These are phyloP conservation scores for Athelia psychrophila DNA, from an alignment of 1,284 basidiomycete genomes.

Conservation along the genomic window DNA sequence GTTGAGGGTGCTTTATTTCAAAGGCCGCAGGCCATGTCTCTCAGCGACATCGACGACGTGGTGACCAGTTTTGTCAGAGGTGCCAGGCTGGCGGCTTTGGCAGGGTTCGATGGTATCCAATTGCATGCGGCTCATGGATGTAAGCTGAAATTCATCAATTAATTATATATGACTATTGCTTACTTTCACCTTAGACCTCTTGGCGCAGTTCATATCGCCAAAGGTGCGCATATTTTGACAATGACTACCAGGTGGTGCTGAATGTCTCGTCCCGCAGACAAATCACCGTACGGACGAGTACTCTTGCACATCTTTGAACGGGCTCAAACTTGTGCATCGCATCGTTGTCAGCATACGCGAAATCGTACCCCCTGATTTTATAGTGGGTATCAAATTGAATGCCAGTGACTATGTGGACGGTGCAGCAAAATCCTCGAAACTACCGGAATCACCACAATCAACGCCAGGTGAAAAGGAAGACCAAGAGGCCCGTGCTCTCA, in stretches of 20 bases:
- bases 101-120: conserved; percentile 90
- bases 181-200: conserved; percentile 52
- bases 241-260: neutral
- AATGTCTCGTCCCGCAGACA: conserved; percentile 46
- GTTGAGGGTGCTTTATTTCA: conserved; percentile 60
- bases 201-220: conserved; percentile 83
- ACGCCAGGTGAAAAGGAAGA: conserved; percentile 17
- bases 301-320: conserved; percentile 41
- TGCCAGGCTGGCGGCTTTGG: conserved; percentile 60
- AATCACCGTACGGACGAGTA: conserved; percentile 71
- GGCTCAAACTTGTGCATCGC: conserved; percentile 48
- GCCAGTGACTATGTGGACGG: conserved; percentile 75
- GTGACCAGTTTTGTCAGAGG: conserved; percentile 70
- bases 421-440: conserved; percentile 21
- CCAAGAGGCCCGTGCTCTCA: conserved; percentile 50
- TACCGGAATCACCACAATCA: neutral
- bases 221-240: conserved; percentile 46
- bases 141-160: conserved; percentile 32
- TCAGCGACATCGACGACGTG: conserved; percentile 58
- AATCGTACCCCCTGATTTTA: conserved; percentile 57
- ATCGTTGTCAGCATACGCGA: conserved; percentile 64
- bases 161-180: too few species aligned
- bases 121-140: conserved; percentile 90
- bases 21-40: conserved; percentile 59
- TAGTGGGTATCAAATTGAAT: conserved; percentile 86